Conservation (phyloP, 148 eudicot genomes). For the Camellia granthamiana region DNA sequence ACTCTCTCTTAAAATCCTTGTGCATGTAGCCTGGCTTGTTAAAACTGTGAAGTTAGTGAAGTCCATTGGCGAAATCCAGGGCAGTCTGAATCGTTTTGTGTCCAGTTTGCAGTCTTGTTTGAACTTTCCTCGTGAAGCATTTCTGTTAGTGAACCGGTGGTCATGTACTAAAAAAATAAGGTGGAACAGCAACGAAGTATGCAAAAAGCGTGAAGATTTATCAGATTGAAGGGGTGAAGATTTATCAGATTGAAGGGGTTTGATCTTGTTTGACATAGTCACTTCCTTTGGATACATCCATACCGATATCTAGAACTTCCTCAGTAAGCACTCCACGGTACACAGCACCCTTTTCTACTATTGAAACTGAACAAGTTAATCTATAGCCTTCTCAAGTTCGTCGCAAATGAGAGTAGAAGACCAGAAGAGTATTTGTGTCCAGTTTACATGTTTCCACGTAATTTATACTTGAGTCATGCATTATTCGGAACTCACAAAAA, state of each 20-base stretch:
- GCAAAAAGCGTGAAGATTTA: slow-evolving; percentile 54
- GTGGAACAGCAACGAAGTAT: slow-evolving; percentile 38
- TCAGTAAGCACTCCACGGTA: slow-evolving; percentile 46
- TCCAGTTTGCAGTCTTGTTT: slow-evolving; percentile 14
- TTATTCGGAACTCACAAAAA: too few species aligned
- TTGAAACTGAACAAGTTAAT: slow-evolving; percentile 35
- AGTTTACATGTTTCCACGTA: too few species aligned
- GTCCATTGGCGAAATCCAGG: slow-evolving; percentile 47
- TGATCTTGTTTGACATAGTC: slow-evolving; percentile 51
- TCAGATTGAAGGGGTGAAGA: slow-evolving; percentile 58
- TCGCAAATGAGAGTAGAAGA: slow-evolving; percentile 1
- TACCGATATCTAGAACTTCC: slow-evolving; percentile 37
- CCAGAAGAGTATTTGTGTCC: too few species aligned
- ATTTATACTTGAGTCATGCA: too few species aligned
- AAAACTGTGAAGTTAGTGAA: slow-evolving; percentile 45
- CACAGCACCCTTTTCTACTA: slow-evolving; percentile 41
- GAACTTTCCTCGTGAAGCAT: slow-evolving; percentile 32
- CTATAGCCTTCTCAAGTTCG: slow-evolving; percentile 53
- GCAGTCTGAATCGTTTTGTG: slow-evolving; percentile 29
- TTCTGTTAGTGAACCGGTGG: slow-evolving; percentile 55
- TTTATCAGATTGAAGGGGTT: slow-evolving; percentile 58
- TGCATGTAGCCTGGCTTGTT: slow-evolving; percentile 47
- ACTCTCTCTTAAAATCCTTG: slow-evolving; percentile 31
- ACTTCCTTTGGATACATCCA: slow-evolving; percentile 43
- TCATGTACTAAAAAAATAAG: slow-evolving; percentile 56